Base-by-base conservation (phyloP, 352 stramenopile species). In the Globisporangium irregulare region DNA sequence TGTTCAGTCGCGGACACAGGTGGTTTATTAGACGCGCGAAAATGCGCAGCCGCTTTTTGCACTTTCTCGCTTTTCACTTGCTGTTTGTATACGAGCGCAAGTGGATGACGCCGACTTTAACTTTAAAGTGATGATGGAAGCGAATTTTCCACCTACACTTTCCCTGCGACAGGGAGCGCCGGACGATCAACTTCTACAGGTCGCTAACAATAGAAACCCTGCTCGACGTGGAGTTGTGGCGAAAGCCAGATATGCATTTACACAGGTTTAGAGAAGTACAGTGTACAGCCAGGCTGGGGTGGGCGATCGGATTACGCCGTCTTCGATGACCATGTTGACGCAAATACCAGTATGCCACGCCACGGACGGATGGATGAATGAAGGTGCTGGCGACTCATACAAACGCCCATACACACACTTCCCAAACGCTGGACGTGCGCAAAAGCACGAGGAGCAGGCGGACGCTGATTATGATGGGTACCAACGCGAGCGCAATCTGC, bases 61-160 rank as follows among this genome's bases (percentile, higher is more conserved):
- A 5, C 43, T 51, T 24, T 50, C 24, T 24, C 18, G 3, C 38
- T 24, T 57, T 57, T 12, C 6, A 41, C 59, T 56, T 56, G 41
- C 10, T 0, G 1, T 55, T 64, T 56, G 59, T 57, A 57, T 57
- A 4, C n/a, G 3, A n/a, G 10, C 6, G 43, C 6, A 22, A 24
- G 24, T 57, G 24, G 51, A 57, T 57, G 51, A 34, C 51, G 51
- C 51, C 7, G 25, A 51, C 43, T 51, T 51, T 51, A 24, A 51
- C 15, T 12, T 51, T 22, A 10, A 22, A 22, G 41, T 15, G 41
- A 50, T 48, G 38, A 48, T 48, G 43, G 18, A 51, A 51, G 18
- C 4, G 15, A 50, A 50, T 22, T 22, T 43, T 18, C 36, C 5
- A 51, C 43, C 43, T 51, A 51, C 43, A 51, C 43, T 51, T 51